Conservation (phyloP, 148 eudicot species). For the Rhododendron simsii region DNA sequence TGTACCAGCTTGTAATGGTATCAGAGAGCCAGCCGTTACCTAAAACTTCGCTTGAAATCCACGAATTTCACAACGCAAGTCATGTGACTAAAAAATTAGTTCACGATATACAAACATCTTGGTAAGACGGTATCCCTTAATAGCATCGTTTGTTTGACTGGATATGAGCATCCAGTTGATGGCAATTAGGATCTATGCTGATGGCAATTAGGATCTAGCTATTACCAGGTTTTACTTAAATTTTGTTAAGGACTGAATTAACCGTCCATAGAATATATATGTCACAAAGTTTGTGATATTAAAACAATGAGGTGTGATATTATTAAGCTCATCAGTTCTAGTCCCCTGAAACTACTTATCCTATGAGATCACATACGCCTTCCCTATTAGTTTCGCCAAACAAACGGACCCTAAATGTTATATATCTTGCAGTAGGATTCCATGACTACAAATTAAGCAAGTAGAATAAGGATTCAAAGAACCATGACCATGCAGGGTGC, state of each 20-base stretch:
- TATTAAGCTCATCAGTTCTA: not conserved
- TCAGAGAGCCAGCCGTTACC: not conserved
- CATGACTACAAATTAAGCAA: not conserved
- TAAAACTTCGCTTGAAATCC: not conserved
- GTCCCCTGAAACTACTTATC: not conserved
- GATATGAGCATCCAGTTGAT: not conserved
- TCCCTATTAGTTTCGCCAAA: not conserved
- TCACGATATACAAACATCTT: not conserved
- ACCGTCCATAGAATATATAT: too few relatives aligned
- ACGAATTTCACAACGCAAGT: not conserved
- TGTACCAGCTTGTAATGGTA: not conserved
- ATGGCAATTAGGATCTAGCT: too few relatives aligned
- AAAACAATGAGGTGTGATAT: not conserved
- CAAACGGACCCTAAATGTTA: not conserved
- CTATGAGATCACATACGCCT: not conserved
- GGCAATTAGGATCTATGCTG: not conserved
- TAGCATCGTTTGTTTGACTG: not conserved
- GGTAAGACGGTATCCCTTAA: not conserved
- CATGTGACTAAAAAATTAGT: not conserved
- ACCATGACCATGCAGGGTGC: not conserved
- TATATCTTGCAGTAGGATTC: not conserved
- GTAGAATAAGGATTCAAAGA: not conserved
- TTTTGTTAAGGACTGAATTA: not conserved
- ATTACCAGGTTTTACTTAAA: not conserved
- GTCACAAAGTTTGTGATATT: too few relatives aligned